Evolutionary conservation across 768 basidiomycete species (phyloP), one percentile per base, ranked within the genome.

Genomic region (Polyporus arcularius): DNA sequence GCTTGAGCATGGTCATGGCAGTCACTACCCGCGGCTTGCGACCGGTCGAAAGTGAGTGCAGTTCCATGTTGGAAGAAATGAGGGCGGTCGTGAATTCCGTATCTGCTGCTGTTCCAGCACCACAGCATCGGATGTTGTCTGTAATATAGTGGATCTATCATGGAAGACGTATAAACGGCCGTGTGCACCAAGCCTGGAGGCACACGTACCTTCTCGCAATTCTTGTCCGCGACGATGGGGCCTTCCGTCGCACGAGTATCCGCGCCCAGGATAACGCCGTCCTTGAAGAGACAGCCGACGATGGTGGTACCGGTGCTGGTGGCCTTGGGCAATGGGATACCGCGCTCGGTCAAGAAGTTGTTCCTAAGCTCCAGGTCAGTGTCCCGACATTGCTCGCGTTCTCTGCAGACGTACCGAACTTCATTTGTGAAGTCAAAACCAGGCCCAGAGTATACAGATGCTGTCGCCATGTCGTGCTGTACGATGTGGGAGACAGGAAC

Each of bases 1-100:
- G 96, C 76, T 98, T 98, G 65, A 98, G 80, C 94, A 98, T 92
- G 4, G 96, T 98, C 96, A 99, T 98, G 5, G 96, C 97, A 0
- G 97, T 97, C 53, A 96, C 94, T 18, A 99, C 94, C 60, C 89
- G 84, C 4, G 96, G 94, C 74, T 92, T 94, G 59, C 96, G 79
- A 26, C 95, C 96, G 32, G 92, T 95, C 16, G 91, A 89, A 32
- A 98, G 83, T 1, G 87, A 84, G 71, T 98, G 96, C 14, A 99
- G 81, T 73, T 95, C 93, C 75, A 99, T 92, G 76, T 97, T 97
- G 42, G 93, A 95, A 2, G 93, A 93, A 71, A 99, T 98, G 71
- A 95, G 83, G 14, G 93, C 94, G 49, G 97, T 98, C 38, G 87
- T 89, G 70, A 94, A 95, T 73, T 96, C 94, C 0, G 96, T 98